Base-by-base conservation (phyloP, 1,139 yeast genomes). In the Yamadazyma membranifaciens region DNA sequence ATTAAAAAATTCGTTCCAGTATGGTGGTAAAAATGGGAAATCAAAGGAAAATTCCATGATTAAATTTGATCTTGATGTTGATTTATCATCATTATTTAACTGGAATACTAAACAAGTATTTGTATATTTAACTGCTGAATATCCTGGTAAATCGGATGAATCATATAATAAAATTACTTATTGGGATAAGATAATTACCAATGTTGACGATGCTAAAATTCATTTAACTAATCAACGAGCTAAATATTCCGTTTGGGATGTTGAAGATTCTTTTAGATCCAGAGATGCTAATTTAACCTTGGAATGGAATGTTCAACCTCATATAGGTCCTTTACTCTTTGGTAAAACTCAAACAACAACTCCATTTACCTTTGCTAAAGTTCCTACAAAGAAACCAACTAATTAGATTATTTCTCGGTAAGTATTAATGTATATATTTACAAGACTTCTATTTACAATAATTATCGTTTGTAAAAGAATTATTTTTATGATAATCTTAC, bases 81-180 rank as follows among this genome's bases (percentile, higher is more conserved):
- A 72, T 50, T 66, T 92, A 51, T 60, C 85, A 1, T 81, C 89
- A 1, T 70, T 92, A 42, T 91, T 91, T 75, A 89, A 87, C 62
- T 92, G 98, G 97, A 92, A 92, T 64, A 92, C 98, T 10, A 92
- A 92, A 57, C 98, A 92, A 62, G 80, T 92, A 15, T 91, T 92
- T 59, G 86, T 85, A 4, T 92, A 91, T 55, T 70, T 92, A 46
- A 87, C 95, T 2, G 96, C 95, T 1, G 94, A 88, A 55, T 89
- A 91, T 56, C 81, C 83, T 10, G 92, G 92, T 2, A 74, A 73
- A 50, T 66, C 65, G 31, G 62, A 58, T 2, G 73, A 65, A 2
- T 67, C 80, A 2, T 60, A 63, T 16, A 87, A 83, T 65, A 80
- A 81, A 46, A 87, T 91, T 30, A 86, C 94, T 0, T 81, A 87